Conservation (phyloP, 2,329 filamentous ascomycete genomes). For the Annulohypoxylon truncatum region DNA sequence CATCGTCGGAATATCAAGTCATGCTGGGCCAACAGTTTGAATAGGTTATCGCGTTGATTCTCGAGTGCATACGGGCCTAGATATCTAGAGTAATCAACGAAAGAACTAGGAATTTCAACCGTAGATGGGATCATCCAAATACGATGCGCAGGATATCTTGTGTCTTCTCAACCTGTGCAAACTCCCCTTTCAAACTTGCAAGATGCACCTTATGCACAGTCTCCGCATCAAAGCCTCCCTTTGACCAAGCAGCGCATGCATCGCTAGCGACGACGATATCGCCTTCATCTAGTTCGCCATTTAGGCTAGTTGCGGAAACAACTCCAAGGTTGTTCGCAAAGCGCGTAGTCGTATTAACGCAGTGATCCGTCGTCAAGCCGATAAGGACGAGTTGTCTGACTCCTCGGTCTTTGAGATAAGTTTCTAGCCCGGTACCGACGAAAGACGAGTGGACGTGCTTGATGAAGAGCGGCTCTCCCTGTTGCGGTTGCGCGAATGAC, state of each 20-base stretch:
- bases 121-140: conserved; percentile 14
- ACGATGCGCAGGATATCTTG: conserved; percentile 47
- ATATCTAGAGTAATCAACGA: conserved; percentile 2
- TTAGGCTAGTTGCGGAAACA: conserved; percentile 36
- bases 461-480: conserved; percentile 54
- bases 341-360: conserved; percentile 60
- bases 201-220: conserved; percentile 58
- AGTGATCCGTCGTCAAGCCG: conserved; percentile 62
- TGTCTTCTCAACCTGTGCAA: conserved; percentile 55
- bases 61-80: neutral
- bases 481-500: conserved; percentile 43
- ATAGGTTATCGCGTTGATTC: neutral
- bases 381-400: conserved; percentile 55
- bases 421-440: conserved; percentile 57
- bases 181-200: conserved; percentile 59
- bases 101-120: neutral
- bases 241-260: conserved; percentile 59
- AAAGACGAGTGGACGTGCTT: conserved; percentile 61
- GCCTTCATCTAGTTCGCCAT: conserved; percentile 48
- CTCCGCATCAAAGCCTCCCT: conserved; percentile 57
- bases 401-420: conserved; percentile 48
- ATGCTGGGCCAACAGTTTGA: neutral
- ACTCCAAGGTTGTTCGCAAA: conserved; percentile 61
- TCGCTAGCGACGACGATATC: conserved; percentile 58
- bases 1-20: neutral